Evolutionary conservation across 2,329 filamentous ascomycete species (phyloP), one percentile per base, ranked within the genome.

Genomic region (Myriosclerotinia curreyana): DNA sequence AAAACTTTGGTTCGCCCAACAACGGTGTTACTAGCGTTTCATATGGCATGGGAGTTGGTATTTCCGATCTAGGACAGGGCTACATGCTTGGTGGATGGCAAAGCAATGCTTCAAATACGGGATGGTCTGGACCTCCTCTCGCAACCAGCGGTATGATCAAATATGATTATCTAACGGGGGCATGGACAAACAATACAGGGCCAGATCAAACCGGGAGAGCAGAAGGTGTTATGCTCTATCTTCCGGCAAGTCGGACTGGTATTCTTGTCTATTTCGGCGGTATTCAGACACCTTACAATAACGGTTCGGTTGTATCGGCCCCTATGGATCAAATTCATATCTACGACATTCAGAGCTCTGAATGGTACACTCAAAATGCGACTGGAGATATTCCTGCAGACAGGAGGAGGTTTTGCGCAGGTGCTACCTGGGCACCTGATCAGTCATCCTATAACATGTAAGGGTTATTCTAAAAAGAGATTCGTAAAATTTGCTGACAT

Each of bases 71-170:
- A 2, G 85, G 83, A 14, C 76, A 82, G 64, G 85, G 81, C 1
- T 89, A 83, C 70, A 86, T 87, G 71, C 82, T 85, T 66, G 86
- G 86, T 51, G 86, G 86, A 49, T 88, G 82, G 81, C 76, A 83
- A 64, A 86, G 81, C 68, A 83, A 83, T 67, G 73, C 74, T 53
- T 84, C 83, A 0, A 77, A 79, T 1, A 75, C 80, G 0, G 78
- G 78, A 11, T 88, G 83, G 84, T 73, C 72, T 20, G 80, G 79
- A 1, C 72, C 76, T 9, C 77, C 78, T 1, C 71, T 81, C 40
- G 82, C 82, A 15, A 82, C 80, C 1, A 79, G 78, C 25, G 79
- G 77, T n/a, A 71, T 88, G 52, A 73, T 88, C 28, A 79, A 77
- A 51, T 88, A 85, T 71, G 78, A 82, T 68, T 84, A 86, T 79